Base-by-base conservation (phyloP, 805 yeast genomes). In the Deakozyma indianensis region DNA sequence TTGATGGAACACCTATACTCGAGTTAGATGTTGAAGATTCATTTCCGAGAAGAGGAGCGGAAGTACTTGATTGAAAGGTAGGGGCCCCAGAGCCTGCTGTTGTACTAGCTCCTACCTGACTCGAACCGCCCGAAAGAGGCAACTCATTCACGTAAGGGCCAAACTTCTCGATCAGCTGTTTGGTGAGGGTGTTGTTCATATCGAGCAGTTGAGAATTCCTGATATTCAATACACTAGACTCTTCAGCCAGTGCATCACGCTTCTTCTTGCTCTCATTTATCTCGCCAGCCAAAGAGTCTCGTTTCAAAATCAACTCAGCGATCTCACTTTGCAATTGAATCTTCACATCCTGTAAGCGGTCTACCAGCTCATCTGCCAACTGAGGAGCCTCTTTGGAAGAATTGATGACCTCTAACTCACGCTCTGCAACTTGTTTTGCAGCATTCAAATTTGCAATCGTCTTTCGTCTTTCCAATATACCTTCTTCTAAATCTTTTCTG, bases 241-340 rank as follows among this genome's bases (percentile, higher is more conserved):
- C 69, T 18, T 57, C 64, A 15, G 54, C 48, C 11, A 60, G 53
- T 35, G 46, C 48, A 29, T 55, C 57, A 16, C 58, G 51, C 29
- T 50, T 43, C 25, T 50, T 49, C 40, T 51, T 45, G 15, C 64
- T 55, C 29, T 55, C 50, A 20, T 45, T 43, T 40, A 55, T 56
- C 41, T 64, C 66, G 25, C 47, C 59, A n/a, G 46, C 23, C 42
- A 65, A 53, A 15, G 48, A 49, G 43, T 55, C 61, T 21, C 58
- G 48, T 44, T 56, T 53, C 16, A 47, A 49, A 18, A 54, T 47
- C 38, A 73, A 53, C 3, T 52, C 54, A 4, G 57, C 52, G 23
- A 79, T 62, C 45, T 78, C 84, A 16, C 53, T 49, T 42, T 61
- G 63, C 44, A 85, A 60, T 16, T 62, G 59, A 27, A 63, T 66